These are phyloP conservation scores for Cocos nucifera DNA, from an alignment of 176 grass and related monocot species.

Conservation along the genomic window DNA sequence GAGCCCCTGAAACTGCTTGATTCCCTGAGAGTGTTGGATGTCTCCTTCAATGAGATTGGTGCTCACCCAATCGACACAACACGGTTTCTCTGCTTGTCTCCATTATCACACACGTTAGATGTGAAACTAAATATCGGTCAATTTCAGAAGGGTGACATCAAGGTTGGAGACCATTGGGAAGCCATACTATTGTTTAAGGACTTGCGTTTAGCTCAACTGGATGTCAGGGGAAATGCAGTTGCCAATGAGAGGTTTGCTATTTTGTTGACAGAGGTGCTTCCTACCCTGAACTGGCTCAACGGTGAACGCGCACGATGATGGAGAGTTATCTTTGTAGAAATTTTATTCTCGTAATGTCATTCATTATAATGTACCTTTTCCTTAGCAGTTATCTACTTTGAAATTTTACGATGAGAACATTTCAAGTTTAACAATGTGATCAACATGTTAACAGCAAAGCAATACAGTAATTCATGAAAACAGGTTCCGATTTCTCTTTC, in stretches of 20 bases:
- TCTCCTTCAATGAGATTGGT: constrained; percentile 81
- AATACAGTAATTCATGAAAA: too few relatives aligned
- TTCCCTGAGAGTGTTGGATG: constrained; percentile 65
- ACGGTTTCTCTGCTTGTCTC: constrained; percentile 63
- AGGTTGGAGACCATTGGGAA: constrained; percentile 50
- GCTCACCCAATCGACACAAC: constrained; percentile 51
- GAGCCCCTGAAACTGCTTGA: constrained; percentile 55
- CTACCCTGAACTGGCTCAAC: constrained; percentile 63
- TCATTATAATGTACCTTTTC: too few relatives aligned
- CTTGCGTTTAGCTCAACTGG: constrained; percentile 43
- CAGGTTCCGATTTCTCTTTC: too few relatives aligned
- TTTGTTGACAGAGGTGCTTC: constrained; percentile 31
- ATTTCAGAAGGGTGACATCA: constrained; percentile 27
- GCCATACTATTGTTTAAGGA: constrained; percentile 50
- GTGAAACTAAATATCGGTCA: constrained; percentile 37
- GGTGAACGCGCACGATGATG: constrained; percentile 5
- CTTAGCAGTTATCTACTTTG: too few relatives aligned
- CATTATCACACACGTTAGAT: constrained; percentile 58
- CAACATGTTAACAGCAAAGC: too few relatives aligned
- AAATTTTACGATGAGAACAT: too few relatives aligned
- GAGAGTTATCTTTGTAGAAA: too few relatives aligned
- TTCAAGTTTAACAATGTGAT: too few relatives aligned
- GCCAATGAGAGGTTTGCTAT: constrained; percentile 30
- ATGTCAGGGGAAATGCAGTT: constrained; percentile 59
- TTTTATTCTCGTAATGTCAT: too few relatives aligned